A percentile compares a stretch with the other conserved stretches of the same genome.
Conservation (phyloP, 805 yeast genomes). For the Pichia deserticola region DNA sequence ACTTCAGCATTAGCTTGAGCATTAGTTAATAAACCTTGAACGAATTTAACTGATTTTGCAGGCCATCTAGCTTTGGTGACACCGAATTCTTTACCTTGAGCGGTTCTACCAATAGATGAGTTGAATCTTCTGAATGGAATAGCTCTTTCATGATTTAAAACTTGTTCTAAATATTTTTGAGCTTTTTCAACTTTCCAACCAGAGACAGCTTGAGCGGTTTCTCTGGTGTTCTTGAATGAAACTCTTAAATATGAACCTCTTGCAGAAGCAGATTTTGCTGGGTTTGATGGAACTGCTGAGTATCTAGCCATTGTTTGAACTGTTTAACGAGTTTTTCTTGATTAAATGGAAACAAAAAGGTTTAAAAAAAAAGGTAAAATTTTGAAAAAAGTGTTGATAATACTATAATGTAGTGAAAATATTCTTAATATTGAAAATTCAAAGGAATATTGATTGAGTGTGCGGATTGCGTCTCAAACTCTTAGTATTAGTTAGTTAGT, state of each 20-base stretch:
- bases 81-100: constrained; percentile 99
- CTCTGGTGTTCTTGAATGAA: constrained; percentile 99
- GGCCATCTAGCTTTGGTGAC: constrained; percentile 99
- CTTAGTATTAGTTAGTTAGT: no score
- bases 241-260: constrained; percentile 99
- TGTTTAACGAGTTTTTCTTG: constrained; percentile 3
- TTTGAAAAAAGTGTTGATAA: no score
- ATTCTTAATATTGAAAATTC: no score
- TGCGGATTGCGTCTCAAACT: no score
- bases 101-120: constrained; percentile 97
- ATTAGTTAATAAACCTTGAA: constrained; percentile 90
- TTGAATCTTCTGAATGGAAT: constrained; percentile 98
- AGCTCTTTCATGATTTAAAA: constrained; percentile 97
- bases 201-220: constrained; percentile 95
- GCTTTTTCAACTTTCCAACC: constrained; percentile 98
- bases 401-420: no score
- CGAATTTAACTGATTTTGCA: constrained; percentile 92
- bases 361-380: no score
- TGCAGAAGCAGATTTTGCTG: constrained; percentile 98
- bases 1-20: constrained; percentile 98
- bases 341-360: no score
- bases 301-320: constrained; percentile 82
- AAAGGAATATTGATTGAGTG: no score
- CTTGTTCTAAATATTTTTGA: constrained; percentile 91
- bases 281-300: constrained; percentile 99